A percentile compares a stretch with the other conserved stretches of the same genome.
Conservation (phyloP, 345 rosid genomes). For the Ceriops decandra region DNA sequence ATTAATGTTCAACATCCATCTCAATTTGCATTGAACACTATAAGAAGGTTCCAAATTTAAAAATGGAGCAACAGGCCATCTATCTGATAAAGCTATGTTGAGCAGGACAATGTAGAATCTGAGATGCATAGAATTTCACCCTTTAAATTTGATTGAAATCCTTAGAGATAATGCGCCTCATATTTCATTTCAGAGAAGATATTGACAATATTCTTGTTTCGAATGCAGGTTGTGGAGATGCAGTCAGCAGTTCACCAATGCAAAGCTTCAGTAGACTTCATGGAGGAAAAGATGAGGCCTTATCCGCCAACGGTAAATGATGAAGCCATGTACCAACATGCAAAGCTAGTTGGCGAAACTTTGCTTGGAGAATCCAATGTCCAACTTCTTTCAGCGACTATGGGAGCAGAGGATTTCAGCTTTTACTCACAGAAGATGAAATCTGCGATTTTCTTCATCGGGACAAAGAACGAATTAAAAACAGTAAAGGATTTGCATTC, state of each 20-base stretch:
- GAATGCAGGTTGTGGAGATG: constrained; percentile 35
- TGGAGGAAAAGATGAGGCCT: constrained; percentile 38
- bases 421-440: constrained; percentile 45
- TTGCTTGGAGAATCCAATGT: constrained; percentile 48
- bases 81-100: too few relatives aligned
- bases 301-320: constrained; percentile 49
- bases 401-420: constrained; percentile 70
- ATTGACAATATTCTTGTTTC: neutral
- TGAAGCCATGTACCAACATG: constrained; percentile 41
- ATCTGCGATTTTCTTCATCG: constrained; percentile 42
- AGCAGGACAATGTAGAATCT: too few relatives aligned
- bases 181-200: too few relatives aligned
- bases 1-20: neutral
- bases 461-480: constrained; percentile 19
- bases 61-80: neutral
- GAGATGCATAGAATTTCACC: neutral
- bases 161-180: too few relatives aligned
- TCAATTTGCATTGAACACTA: neutral
- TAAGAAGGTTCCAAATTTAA: neutral
- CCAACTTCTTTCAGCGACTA: constrained; percentile 17
- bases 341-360: constrained; percentile 34
- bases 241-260: constrained; percentile 52
- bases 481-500: constrained; percentile 26
- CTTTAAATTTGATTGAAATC: neutral
- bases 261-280: constrained; percentile 41